Evolutionary conservation across 768 basidiomycete species (phyloP).

Genomic region (Hysterangium stoloniferum): DNA sequence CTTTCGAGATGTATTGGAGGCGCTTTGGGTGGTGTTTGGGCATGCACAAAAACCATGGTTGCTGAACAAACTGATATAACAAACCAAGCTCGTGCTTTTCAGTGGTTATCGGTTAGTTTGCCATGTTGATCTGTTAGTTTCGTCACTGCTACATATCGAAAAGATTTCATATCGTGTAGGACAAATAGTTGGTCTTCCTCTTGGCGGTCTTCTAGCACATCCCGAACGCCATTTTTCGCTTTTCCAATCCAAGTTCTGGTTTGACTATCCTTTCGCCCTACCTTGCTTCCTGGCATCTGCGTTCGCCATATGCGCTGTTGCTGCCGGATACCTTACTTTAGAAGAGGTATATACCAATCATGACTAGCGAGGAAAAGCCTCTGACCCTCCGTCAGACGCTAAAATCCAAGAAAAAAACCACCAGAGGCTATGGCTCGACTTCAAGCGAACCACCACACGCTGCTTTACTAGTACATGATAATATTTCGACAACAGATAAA

Average conservation of each 20-base stretch:
- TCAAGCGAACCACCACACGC: neutral
- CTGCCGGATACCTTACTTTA: constrained; percentile 1
- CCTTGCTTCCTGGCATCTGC: neutral
- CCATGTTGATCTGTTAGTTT: neutral
- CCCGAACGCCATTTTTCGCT: constrained; percentile 5
- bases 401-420: neutral
- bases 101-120: neutral
- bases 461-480: neutral
- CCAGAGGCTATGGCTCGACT: neutral
- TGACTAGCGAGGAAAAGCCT: neutral
- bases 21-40: neutral
- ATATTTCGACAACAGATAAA: neutral
- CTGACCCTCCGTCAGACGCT: neutral
- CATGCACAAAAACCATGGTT: neutral
- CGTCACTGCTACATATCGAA: neutral
- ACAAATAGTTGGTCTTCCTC: neutral
- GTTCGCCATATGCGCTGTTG: constrained; percentile 2
- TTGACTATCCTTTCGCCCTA: neutral
- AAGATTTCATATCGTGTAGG: neutral
- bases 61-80: neutral
- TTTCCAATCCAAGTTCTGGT: neutral
- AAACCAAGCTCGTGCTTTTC: neutral
- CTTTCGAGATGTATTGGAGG: constrained; percentile 4
- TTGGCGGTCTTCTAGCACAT: neutral
- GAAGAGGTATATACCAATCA: neutral